Evolutionary conservation across 225 moss, liverwort and hornwort species (phyloP).

Genomic region (Antitrichia curtipendula): DNA sequence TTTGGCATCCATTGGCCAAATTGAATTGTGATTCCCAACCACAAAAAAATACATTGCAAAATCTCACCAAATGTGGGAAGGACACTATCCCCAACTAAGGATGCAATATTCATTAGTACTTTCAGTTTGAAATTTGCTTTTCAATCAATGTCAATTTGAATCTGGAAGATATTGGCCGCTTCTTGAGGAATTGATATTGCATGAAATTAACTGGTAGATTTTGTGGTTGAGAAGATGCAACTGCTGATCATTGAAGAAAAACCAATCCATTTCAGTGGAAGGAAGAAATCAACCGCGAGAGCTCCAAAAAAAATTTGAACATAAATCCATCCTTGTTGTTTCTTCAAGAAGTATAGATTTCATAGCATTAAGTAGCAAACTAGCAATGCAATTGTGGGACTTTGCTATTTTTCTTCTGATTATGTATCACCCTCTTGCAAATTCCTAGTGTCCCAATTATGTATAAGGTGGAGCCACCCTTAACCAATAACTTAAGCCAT

Average conservation of each 20-base stretch:
- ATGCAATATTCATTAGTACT: neutral
- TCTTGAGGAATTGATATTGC: neutral
- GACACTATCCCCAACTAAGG: neutral
- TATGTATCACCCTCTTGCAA: conserved; percentile 1
- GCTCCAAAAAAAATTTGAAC: neutral
- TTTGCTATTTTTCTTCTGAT: neutral
- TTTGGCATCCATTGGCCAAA: neutral
- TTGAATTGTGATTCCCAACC: neutral
- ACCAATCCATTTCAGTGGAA: too few species aligned
- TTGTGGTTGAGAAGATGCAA: neutral
- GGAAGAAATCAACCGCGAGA: too few species aligned
- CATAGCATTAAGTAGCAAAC: neutral
- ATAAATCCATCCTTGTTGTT: neutral
- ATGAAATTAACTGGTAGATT: neutral
- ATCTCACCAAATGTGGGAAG: rapidly evolving
- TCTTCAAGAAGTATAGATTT: neutral
- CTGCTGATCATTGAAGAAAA: neutral
- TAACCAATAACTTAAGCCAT: too few species aligned
- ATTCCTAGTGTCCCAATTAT: conserved; percentile 69
- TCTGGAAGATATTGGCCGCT: neutral
- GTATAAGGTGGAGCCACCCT: neutral
- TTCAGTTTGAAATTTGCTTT: neutral
- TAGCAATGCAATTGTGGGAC: neutral
- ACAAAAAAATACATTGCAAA: neutral
- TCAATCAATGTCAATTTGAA: neutral